Evolutionary conservation across 176 grass and related monocot species (phyloP).

Genomic region (Pharus latifolius): DNA sequence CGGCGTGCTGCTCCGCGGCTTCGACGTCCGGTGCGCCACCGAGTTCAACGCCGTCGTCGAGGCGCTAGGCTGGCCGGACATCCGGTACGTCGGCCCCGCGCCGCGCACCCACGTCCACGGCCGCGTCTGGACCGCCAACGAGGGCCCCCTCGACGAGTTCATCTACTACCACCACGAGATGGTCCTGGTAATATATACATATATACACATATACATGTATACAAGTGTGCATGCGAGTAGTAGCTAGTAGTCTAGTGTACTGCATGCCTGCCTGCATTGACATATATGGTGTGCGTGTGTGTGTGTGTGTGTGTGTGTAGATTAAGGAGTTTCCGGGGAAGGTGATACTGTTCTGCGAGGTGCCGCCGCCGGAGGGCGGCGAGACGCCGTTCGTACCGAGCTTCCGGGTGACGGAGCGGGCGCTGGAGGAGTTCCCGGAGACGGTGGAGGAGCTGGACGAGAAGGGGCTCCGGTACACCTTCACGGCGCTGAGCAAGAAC

Average conservation of each 20-base stretch:
- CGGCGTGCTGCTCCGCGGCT: slow-evolving; percentile 43
- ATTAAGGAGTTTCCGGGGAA: slow-evolving; percentile 34
- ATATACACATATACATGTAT: too few species aligned
- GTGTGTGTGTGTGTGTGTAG: background rate
- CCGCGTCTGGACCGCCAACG: slow-evolving; percentile 62
- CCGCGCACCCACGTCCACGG: slow-evolving; percentile 52
- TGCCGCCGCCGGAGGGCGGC: slow-evolving; percentile 45
- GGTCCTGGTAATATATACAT: slow-evolving; percentile 16
- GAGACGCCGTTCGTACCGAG: slow-evolving; percentile 65
- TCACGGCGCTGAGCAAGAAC: slow-evolving; percentile 56
- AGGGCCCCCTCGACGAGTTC: slow-evolving; percentile 50
- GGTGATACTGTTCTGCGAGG: slow-evolving; percentile 53
- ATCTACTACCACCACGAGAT: slow-evolving; percentile 76
- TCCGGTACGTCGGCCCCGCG: slow-evolving; percentile 51
- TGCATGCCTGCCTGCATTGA: too few species aligned
- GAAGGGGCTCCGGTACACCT: slow-evolving; percentile 39
- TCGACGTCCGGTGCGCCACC: slow-evolving; percentile 28
- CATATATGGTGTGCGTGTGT: background rate
- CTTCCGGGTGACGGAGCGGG: slow-evolving; percentile 55
- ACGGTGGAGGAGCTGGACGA: slow-evolving; percentile 44
- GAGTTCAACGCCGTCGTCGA: slow-evolving; percentile 52
- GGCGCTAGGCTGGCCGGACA: slow-evolving; percentile 44
- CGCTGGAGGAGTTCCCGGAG: slow-evolving; percentile 45
- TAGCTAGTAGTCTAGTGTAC: too few species aligned
- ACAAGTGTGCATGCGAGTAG: too few species aligned